Percentiles rank a stretch among this genome's conserved stretches.
Conservation (phyloP, 139 green algal genomes). For the Chlorella sp. region DNA sequence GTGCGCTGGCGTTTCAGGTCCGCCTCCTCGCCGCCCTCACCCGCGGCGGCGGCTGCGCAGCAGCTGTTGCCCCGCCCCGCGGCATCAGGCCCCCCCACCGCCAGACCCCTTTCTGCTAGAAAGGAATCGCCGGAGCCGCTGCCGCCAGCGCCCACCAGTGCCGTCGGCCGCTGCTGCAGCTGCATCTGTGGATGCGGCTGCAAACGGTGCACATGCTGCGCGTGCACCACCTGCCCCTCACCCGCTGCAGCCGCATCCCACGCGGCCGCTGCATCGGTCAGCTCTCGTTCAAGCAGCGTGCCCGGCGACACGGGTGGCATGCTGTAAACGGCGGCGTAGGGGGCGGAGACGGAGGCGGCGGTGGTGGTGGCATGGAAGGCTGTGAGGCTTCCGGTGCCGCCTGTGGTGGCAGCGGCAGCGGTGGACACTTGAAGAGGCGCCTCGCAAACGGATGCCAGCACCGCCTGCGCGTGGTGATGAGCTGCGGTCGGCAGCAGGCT, state of each 20-base stretch:
- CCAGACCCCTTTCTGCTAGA: too few relatives aligned
- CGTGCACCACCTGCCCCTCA: neutral
- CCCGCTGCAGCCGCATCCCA: slow-evolving; percentile 3
- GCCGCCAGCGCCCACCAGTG: too few relatives aligned
- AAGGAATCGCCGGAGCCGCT: too few relatives aligned
- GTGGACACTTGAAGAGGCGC: too few relatives aligned
- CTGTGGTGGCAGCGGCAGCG: neutral
- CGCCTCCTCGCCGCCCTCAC: neutral
- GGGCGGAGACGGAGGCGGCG: neutral
- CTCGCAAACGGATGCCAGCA: too few relatives aligned
- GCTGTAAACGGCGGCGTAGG: neutral
- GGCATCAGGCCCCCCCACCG: too few relatives aligned
- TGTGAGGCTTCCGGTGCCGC: slow-evolving; percentile 9
- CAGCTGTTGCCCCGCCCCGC: neutral
- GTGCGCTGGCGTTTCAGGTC: neutral
- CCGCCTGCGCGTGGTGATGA: neutral
- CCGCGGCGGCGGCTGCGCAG: too few relatives aligned
- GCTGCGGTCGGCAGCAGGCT: neutral
- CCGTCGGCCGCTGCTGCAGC: too few relatives aligned
- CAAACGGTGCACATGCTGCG: too few relatives aligned
- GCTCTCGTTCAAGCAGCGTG: neutral
- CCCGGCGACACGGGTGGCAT: neutral
- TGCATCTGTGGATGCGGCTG: too few relatives aligned
- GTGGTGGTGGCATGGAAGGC: neutral
- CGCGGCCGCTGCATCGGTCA: neutral